Conservation (phyloP, 2,329 filamentous ascomycete genomes). For the Xylariaceae sp. region DNA sequence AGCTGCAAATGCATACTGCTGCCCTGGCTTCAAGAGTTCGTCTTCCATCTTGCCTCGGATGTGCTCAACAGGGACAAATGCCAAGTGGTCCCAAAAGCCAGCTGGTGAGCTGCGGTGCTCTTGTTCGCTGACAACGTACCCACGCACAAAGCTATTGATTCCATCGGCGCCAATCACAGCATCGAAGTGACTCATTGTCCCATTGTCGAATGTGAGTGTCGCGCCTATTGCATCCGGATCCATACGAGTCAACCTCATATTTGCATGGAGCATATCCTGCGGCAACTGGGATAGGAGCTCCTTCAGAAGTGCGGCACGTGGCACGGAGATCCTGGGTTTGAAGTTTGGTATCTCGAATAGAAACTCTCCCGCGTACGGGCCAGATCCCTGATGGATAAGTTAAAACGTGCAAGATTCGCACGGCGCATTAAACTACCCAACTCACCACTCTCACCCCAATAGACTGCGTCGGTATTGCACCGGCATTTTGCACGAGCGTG, state of each 20-base stretch:
- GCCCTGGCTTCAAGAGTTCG: constrained; percentile 1
- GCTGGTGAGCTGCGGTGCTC: constrained; percentile 4
- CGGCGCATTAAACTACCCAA: neutral
- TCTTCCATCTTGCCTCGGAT: neutral
- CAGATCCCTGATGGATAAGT: too few species aligned
- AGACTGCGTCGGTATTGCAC: constrained; percentile 9
- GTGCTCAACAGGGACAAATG: constrained; percentile 2
- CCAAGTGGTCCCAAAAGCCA: constrained; percentile 13
- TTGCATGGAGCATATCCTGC: constrained; percentile 12
- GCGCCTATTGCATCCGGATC: neutral
- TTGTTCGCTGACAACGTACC: constrained; percentile 7
- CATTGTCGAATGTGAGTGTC: constrained; percentile 9
- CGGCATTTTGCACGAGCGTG: constrained; percentile 9
- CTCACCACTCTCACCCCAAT: constrained; percentile 11
- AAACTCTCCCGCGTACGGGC: neutral
- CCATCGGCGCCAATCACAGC: constrained; percentile 18
- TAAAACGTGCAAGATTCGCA: too few species aligned
- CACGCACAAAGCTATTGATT: constrained; percentile 11
- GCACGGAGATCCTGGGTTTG: constrained; percentile 7
- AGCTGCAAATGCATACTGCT: constrained; percentile 4
- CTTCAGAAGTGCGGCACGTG: constrained; percentile 13
- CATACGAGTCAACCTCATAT: constrained; percentile 11
- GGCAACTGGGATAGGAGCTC: constrained; percentile 13
- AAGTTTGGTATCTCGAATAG: constrained; percentile 6
- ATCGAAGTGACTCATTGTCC: constrained; percentile 2